phyloP scores from a whole-genome alignment of 1,284 basidiomycete genomes.

The Pseudozyma sp. region DNA sequence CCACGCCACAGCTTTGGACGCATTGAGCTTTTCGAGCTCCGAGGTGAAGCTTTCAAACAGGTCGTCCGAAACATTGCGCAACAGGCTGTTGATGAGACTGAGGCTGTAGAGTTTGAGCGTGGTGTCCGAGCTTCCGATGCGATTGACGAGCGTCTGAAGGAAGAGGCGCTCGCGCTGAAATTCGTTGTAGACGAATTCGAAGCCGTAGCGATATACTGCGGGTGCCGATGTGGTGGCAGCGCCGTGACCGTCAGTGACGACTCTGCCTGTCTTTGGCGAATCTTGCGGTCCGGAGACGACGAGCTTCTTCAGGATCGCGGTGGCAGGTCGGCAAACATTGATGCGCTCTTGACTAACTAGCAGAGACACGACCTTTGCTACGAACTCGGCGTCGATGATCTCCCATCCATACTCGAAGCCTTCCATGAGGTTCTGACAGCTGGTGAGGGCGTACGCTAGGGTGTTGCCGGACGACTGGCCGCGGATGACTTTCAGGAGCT shows the following conservation, averaged over 20 bases:
- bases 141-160: slow-evolving; percentile 59
- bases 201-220: slow-evolving; percentile 57
- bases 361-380: slow-evolving; percentile 81
- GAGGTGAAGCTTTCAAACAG: slow-evolving; percentile 82
- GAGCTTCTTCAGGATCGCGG: slow-evolving; percentile 88
- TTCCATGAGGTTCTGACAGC: slow-evolving; percentile 79
- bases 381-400: slow-evolving; percentile 78
- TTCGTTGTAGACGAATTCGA: slow-evolving; percentile 61
- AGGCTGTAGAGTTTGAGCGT: slow-evolving; percentile 64
- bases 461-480: slow-evolving; percentile 79
- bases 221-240: slow-evolving; percentile 22
- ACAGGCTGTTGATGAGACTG: slow-evolving; percentile 81
- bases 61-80: slow-evolving; percentile 80
- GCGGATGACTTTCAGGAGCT: slow-evolving; percentile 54
- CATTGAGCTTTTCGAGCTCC: slow-evolving; percentile 81
- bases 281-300: slow-evolving; percentile 70
- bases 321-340: slow-evolving; percentile 95
- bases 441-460: slow-evolving; percentile 84
- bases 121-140: slow-evolving; percentile 65
- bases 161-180: slow-evolving; percentile 60
- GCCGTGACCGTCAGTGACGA: slow-evolving; percentile 33
- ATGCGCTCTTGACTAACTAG: slow-evolving; percentile 72
- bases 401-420: slow-evolving; percentile 74
- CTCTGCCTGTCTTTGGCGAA: slow-evolving; percentile 44
- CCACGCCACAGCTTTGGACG: slow-evolving; percentile 76